Percentiles rank a stretch among this genome's conserved stretches.
Evolutionary conservation across 2,329 filamentous ascomycete genomes (phyloP).

Genomic region (Tolypocladium endophyticum): DNA sequence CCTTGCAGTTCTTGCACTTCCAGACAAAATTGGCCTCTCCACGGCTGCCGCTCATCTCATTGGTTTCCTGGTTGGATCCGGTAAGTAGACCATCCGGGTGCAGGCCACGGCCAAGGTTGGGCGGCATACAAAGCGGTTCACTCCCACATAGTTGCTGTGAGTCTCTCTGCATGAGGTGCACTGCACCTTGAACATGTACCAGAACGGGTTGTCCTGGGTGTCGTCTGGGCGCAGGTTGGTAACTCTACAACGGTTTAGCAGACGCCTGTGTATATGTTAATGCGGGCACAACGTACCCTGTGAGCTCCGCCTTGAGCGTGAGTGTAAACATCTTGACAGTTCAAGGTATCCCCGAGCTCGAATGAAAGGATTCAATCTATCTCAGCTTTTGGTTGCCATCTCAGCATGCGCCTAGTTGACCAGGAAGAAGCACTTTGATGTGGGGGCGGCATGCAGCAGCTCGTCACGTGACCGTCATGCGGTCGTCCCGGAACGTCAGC

Average conservation of each 20-base stretch:
- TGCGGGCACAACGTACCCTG: conserved; percentile 40
- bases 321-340: conserved; percentile 51
- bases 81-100: conserved; percentile 6
- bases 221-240: conserved; percentile 82
- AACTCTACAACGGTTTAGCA: conserved; percentile 46
- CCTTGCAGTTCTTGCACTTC: conserved; percentile 98
- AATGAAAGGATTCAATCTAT: not conserved
- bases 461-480: conserved; percentile 1
- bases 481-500: not conserved
- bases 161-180: conserved; percentile 94
- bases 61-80: conserved; percentile 56
- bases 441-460: not conserved
- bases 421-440: not conserved
- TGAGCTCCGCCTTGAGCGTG: conserved; percentile 56
- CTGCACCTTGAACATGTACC: conserved; percentile 96
- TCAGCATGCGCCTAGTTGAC: not conserved
- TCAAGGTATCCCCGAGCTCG: not conserved
- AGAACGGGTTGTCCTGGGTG: conserved; percentile 73
- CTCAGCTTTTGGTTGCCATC: not conserved
- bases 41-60: conserved; percentile 84
- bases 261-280: not conserved
- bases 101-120: not conserved
- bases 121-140: conserved; percentile 73
- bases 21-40: conserved; percentile 99
- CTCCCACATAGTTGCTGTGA: conserved; percentile 75